These are phyloP conservation scores for Elsinoe batatas DNA, from an alignment of 2,329 filamentous ascomycete species.

Conservation along the genomic window DNA sequence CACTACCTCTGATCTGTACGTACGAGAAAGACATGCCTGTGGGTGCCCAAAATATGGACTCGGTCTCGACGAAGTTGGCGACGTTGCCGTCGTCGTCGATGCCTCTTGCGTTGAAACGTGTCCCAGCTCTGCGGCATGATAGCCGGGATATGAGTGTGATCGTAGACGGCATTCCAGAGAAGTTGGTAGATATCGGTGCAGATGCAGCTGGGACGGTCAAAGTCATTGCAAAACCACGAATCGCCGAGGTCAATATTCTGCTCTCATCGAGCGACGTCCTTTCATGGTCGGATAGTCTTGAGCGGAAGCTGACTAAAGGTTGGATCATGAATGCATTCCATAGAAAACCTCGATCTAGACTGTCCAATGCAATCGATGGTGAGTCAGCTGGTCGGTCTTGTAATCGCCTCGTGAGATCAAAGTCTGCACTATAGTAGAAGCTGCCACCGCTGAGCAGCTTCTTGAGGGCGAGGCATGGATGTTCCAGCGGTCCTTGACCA, in stretches of 20 bases:
- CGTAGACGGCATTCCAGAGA: conserved; percentile 66
- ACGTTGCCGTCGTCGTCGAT: conserved; percentile 97
- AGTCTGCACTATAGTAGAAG: conserved; percentile 98
- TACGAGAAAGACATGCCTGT: conserved; percentile 78
- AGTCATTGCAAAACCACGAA: conserved; percentile 82
- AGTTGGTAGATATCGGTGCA: conserved; percentile 57
- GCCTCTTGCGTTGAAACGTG: conserved; percentile 90
- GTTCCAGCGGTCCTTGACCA: conserved; percentile 55
- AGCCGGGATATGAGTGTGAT: conserved; percentile 85
- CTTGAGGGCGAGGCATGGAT: conserved; percentile 82
- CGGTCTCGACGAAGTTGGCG: conserved; percentile 97
- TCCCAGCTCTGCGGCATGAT: conserved; percentile 84
- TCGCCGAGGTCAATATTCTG: conserved; percentile 82
- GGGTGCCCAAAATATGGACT: conserved; percentile 83
- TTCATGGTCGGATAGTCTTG: conserved; percentile 64
- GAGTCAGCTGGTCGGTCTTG: conserved; percentile 56
- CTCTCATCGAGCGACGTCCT: conserved; percentile 74
- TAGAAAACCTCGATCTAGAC: conserved; percentile 81
- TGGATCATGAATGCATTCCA: conserved; percentile 99
- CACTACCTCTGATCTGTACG: conserved; percentile 81
- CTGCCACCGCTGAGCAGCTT: conserved; percentile 88
- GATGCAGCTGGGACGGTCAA: conserved; percentile 71
- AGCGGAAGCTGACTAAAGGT: conserved; percentile 81
- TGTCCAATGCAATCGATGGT: conserved; percentile 79
- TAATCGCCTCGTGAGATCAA: conserved; percentile 85